Evolutionary conservation across 805 yeast genomes (phyloP).

Genomic region (Wickerhamomyces chambardii): DNA sequence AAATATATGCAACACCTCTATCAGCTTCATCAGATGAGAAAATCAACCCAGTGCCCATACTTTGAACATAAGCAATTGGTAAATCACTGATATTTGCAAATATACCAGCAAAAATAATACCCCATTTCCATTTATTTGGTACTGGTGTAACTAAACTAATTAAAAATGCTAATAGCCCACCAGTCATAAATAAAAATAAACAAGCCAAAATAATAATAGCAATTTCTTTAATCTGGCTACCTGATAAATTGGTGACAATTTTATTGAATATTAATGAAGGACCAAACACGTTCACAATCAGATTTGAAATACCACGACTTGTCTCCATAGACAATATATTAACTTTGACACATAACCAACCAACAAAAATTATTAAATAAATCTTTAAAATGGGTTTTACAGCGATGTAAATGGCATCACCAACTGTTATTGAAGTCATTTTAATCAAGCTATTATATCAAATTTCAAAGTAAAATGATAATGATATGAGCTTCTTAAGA

Average conservation of each 20-base stretch:
- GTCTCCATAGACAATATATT: constrained; percentile 39
- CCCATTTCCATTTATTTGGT: constrained; percentile 40
- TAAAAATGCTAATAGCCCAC: constrained; percentile 23
- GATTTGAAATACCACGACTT: constrained; percentile 39
- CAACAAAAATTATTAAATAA: constrained; percentile 12
- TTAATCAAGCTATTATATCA: constrained; percentile 26
- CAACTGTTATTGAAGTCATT: constrained; percentile 2
- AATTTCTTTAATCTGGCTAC: constrained; percentile 41
- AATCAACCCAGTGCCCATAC: constrained; percentile 29
- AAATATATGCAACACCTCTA: constrained; percentile 42
- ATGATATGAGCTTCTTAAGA: too few species aligned
- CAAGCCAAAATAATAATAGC: constrained; percentile 29
- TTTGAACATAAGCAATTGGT: constrained; percentile 45
- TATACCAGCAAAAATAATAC: constrained; percentile 36
- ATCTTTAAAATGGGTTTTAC: constrained; percentile 18
- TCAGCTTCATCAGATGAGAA: constrained; percentile 30
- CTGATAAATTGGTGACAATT: constrained; percentile 39
- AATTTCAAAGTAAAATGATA: too few species aligned
- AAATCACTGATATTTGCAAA: constrained; percentile 44
- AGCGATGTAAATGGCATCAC: constrained; percentile 14
- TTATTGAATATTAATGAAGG: constrained; percentile 48
- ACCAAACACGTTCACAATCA: constrained; percentile 41
- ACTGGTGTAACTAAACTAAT: constrained; percentile 29
- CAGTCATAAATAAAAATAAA: constrained; percentile 28
- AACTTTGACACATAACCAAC: constrained; percentile 10